Evolutionary conservation across 1,284 basidiomycete genomes (phyloP).

Genomic region (Trichosporon asahii): DNA sequence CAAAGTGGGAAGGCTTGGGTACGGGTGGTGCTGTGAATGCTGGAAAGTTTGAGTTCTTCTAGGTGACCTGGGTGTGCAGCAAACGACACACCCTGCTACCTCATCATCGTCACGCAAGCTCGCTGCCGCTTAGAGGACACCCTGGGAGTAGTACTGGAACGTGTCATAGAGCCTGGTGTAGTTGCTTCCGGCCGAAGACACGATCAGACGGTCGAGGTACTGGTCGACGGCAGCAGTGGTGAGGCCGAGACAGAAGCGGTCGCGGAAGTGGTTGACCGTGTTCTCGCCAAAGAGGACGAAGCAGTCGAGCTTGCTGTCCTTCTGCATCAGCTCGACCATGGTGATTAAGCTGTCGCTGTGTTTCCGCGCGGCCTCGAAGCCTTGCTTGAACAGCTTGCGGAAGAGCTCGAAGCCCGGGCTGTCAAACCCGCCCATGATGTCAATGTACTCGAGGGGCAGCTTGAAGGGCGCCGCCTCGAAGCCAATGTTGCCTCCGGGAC

Average conservation of each 20-base stretch:
- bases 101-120: not conserved
- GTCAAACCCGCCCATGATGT: slow-evolving; percentile 86
- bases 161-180: slow-evolving; percentile 92
- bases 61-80: not conserved
- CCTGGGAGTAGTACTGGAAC: slow-evolving; percentile 47
- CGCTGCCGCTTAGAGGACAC: slow-evolving; percentile 12
- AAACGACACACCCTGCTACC: not conserved
- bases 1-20: not conserved
- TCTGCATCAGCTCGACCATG: slow-evolving; percentile 94
- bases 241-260: slow-evolving; percentile 88
- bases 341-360: slow-evolving; percentile 96
- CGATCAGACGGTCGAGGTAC: slow-evolving; percentile 80
- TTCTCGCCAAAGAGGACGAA: slow-evolving; percentile 87
- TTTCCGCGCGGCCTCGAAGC: slow-evolving; percentile 89
- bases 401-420: slow-evolving; percentile 79
- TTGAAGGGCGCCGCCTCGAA: slow-evolving; percentile 99
- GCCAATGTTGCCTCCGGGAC: slow-evolving; percentile 87
- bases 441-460: slow-evolving; percentile 87
- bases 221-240: slow-evolving; percentile 84
- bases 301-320: slow-evolving; percentile 90
- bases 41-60: not conserved
- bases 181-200: slow-evolving; percentile 81
- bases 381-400: slow-evolving; percentile 80
- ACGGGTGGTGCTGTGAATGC: not conserved
- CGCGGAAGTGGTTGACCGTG: slow-evolving; percentile 79